A percentile compares a stretch with the other conserved stretches of the same genome.
Evolutionary conservation across 2,329 filamentous ascomycete genomes (phyloP).

Genomic region (Penicillium sp.): DNA sequence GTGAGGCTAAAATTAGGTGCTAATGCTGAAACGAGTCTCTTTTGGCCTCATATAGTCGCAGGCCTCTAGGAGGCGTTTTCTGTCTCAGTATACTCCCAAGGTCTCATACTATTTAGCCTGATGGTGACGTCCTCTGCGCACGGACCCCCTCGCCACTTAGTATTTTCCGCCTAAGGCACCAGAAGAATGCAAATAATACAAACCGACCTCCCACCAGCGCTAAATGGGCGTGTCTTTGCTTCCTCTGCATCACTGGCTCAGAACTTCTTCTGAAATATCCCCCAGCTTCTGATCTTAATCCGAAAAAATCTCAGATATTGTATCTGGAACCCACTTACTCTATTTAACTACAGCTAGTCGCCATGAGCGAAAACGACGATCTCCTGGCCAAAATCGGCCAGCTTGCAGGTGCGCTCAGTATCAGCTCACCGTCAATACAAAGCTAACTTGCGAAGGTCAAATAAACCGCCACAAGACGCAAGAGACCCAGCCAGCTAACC

Average conservation of each 20-base stretch:
- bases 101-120: not conserved
- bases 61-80: not conserved
- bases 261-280: not conserved
- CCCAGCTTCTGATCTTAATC: not conserved
- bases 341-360: slow-evolving; percentile 15
- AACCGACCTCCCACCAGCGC: slow-evolving; percentile 1
- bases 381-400: slow-evolving; percentile 56
- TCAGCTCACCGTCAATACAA: slow-evolving; percentile 24
- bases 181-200: not conserved
- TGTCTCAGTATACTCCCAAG: not conserved
- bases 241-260: slow-evolving; percentile 3
- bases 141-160: not conserved
- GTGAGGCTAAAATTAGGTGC: not conserved
- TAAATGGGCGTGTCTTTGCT: slow-evolving; percentile 8
- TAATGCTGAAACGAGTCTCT: not conserved
- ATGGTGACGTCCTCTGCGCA: not conserved
- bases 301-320: not conserved
- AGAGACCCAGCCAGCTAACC: slow-evolving; percentile 20
- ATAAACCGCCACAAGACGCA: slow-evolving; percentile 77
- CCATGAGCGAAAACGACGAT: slow-evolving; percentile 56
- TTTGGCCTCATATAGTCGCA: not conserved
- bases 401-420: slow-evolving; percentile 55
- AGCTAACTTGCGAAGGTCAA: slow-evolving; percentile 54
- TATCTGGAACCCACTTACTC: slow-evolving; percentile 9
- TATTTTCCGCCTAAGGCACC: not conserved